Percentiles rank a stretch among this genome's conserved stretches.
Evolutionary conservation across 225 moss, liverwort and hornwort genomes (phyloP).

Genomic region (Asterella californica): DNA sequence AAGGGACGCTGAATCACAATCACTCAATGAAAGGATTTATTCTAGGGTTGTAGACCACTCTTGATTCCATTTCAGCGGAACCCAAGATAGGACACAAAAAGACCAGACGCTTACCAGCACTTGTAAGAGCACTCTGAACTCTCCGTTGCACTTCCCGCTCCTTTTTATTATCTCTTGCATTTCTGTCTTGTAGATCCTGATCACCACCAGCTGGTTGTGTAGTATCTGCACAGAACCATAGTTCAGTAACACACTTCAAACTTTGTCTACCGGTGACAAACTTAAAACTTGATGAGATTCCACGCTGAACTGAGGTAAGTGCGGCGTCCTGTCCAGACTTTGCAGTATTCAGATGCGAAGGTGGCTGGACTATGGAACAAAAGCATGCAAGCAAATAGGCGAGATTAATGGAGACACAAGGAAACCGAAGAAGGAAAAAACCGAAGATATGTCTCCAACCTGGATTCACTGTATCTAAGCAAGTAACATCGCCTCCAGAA

Average conservation of each 20-base stretch:
- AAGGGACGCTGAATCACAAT: no score
- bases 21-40: no score
- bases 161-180: slow-evolving; percentile 10
- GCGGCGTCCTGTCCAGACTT: no score
- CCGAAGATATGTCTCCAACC: slow-evolving; percentile 9
- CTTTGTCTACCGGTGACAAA: background rate
- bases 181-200: background rate
- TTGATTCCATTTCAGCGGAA: background rate
- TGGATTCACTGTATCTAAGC: slow-evolving; percentile 6
- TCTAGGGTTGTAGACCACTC: background rate
- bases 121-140: slow-evolving; percentile 25
- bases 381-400: background rate
- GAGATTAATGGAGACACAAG: background rate
- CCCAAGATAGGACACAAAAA: background rate
- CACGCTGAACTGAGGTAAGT: background rate
- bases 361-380: background rate
- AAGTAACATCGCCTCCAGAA: slow-evolving; percentile 21
- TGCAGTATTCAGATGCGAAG: no score
- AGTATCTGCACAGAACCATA: slow-evolving; percentile 15
- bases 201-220: slow-evolving; percentile 13
- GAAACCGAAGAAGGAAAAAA: background rate
- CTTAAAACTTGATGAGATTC: no score
- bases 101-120: slow-evolving; percentile 21
- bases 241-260: background rate
- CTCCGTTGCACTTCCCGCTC: slow-evolving; percentile 13